Evolutionary conservation across 225 moss, liverwort and hornwort genomes (phyloP), one percentile per base, ranked within the genome.

Genomic region (Lunularia cruciata): DNA sequence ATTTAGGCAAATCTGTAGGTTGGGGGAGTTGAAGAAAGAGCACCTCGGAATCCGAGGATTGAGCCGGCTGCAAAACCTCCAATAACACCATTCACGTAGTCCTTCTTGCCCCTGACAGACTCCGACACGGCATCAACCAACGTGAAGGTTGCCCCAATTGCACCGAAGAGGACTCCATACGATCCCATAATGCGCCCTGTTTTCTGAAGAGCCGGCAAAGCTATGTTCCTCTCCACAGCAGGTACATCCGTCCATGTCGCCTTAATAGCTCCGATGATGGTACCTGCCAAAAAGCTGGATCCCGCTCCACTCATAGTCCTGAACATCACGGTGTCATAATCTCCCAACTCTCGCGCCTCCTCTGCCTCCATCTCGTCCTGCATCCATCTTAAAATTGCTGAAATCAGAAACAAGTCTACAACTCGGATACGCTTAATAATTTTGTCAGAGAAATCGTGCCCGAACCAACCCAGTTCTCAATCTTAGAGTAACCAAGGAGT

Each of bases 221-320:
- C 87, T 52, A 79, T 77, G n/a, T 96, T 96, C 79, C 84, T 78
- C 78, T 92, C 88, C 11, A 96, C 85, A 34, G 87, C 84, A 32
- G 92, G 88, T 63, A 92, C 92, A 71, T 96, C 90, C 57, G 87
- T 79, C 95, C 95, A 96, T 35, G 95, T 86, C 3, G 95, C 92
- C 11, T 85, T 76, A 59, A 92, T 72, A 37, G 92, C 90, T 19
- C 92, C 95, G 48, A 89, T 35, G 65, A 90, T 80, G 32, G 75
- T 76, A 54, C 92, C 95, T 13, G 83, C 88, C 65, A 92, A 0
- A 13, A 81, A 77, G 63, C 95, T 90, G 20, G 92, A 92, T 57
- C 79, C 95, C 10, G 73, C 77, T 22, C 87, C 90, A 55, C 86
- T 96, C 36, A 81, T 42, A 8, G 90, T 90, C 79, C 34, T 84